phyloP scores from a whole-genome alignment of 345 rosid genomes.

The Chamaenerion angustifolium region DNA sequence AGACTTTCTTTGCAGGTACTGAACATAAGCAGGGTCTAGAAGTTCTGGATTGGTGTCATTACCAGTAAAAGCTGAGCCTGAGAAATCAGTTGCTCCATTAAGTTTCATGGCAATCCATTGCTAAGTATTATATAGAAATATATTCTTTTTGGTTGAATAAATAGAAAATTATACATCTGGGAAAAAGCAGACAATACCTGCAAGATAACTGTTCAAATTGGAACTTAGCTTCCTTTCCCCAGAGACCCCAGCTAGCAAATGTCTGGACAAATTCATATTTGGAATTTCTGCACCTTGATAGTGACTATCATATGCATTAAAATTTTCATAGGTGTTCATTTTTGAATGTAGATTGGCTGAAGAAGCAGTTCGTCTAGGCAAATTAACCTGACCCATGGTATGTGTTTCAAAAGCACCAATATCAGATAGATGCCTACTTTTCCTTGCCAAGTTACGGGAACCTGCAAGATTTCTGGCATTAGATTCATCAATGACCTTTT shows the following conservation, averaged over 20 bases:
- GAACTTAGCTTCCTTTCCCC: slow-evolving; percentile 33
- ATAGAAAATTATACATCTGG: neutral
- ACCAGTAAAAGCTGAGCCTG: slow-evolving; percentile 34
- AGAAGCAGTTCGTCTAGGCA: slow-evolving; percentile 56
- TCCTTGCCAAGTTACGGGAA: slow-evolving; percentile 23
- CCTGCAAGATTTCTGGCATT: slow-evolving; percentile 32
- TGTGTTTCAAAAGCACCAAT: slow-evolving; percentile 26
- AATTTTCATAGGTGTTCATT: slow-evolving; percentile 33
- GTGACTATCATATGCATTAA: slow-evolving; percentile 28
- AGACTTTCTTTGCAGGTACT: slow-evolving; percentile 35
- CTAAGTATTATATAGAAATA: no score
- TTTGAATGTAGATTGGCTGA: slow-evolving; percentile 49
- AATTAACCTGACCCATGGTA: slow-evolving; percentile 32
- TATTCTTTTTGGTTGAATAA: neutral
- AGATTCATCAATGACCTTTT: slow-evolving; percentile 28
- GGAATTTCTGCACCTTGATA: slow-evolving; percentile 26
- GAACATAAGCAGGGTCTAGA: slow-evolving; percentile 37
- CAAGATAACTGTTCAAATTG: slow-evolving; percentile 17
- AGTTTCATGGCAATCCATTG: no score
- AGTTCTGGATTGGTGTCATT: slow-evolving; percentile 31
- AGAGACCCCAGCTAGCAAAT: slow-evolving; percentile 28
- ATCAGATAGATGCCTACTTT: slow-evolving; percentile 25
- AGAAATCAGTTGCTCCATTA: neutral
- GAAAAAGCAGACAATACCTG: neutral
- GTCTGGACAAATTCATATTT: slow-evolving; percentile 24